Base-by-base conservation (phyloP, 176 grass and related monocot species). In the Oryza longistaminata region DNA sequence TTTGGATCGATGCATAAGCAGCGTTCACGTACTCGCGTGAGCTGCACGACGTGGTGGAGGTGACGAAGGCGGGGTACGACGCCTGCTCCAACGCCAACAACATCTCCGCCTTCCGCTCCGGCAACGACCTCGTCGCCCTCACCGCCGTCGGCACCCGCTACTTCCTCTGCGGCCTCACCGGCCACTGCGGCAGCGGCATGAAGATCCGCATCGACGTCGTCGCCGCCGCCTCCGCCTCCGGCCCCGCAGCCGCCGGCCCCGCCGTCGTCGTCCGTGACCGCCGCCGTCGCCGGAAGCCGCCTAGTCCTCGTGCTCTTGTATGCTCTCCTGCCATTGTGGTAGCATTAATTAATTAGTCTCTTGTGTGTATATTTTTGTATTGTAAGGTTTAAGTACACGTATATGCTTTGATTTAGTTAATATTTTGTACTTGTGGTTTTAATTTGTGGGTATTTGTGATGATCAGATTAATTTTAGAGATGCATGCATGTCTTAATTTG, bases 11-110 rank as follows among this genome's bases (percentile, higher is more conserved):
- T 52, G 49, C 14, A 44, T 25, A 8, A 9, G 1, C 88, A 96
- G 91, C 79, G 55, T 96, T 96, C 81, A 86, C 17, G 27, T 93
- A 96, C 80, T 70, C 74, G 35, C 2, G 81, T n/a, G 64, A 71
- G 62, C 86, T 90, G 71, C 94, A 97, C 73, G 72, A 95, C 67
- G 87, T 95, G 72, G 77, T 95, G 55, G 95, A 95, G 95, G 95
- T 97, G 55, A 73, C 31, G 0, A 52, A 61, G 86, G 75, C 77
- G 1, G 83, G 86, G 37, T 93, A 86, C 75, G 73, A 72, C 68
- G 74, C 85, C 27, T 97, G 95, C 91, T 82, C 78, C 58, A 86
- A 9, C n/a, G 73, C 68, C 27, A 78, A 44, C 79, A 86, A 94
- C 55, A 80, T 91, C 75, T 64, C 71, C 40, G 83, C 93, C n/a